These are phyloP conservation scores for Trichomonascaceae sp. DNA, from an alignment of 1,139 yeast genomes.

Conservation along the genomic window DNA sequence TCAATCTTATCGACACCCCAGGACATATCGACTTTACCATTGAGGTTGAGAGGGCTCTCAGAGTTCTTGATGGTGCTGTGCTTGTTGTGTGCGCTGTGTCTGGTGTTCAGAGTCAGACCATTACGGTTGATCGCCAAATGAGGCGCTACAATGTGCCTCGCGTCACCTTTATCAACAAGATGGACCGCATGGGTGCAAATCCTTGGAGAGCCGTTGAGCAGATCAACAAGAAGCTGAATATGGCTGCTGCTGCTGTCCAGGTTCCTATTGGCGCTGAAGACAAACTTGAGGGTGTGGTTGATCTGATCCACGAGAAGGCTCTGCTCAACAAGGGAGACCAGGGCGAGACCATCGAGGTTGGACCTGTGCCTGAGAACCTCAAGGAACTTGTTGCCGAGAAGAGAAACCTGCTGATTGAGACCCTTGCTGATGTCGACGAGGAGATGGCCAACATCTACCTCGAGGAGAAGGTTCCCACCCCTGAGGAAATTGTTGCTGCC, in stretches of 20 bases:
- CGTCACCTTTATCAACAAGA: conserved; percentile 88
- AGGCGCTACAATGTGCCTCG: conserved; percentile 95
- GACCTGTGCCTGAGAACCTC: conserved; percentile 63
- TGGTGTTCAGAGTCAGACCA: conserved; percentile 97
- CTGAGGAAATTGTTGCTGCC: conserved; percentile 71
- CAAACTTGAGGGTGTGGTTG: conserved; percentile 76
- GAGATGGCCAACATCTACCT: conserved; percentile 87
- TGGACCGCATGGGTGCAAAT: conserved; percentile 98
- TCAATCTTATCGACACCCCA: conserved; percentile 92
- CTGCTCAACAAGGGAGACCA: conserved; percentile 84
- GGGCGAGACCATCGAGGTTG: conserved; percentile 61
- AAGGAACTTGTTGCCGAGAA: conserved; percentile 70
- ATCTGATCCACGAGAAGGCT: conserved; percentile 77
- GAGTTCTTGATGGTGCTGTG: conserved; percentile 97
- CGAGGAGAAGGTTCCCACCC: conserved; percentile 80
- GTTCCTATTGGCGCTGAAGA: conserved; percentile 94
- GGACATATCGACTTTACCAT: conserved; percentile 98
- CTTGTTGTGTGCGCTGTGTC: conserved; percentile 96
- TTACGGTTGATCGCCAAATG: conserved; percentile 98
- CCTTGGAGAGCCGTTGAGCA: conserved; percentile 94
- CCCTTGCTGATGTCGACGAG: conserved; percentile 94
- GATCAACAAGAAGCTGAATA: conserved; percentile 70
- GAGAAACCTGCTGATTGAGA: conserved; percentile 74
- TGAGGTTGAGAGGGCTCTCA: conserved; percentile 93
- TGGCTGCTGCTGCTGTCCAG: conserved; percentile 95